Percentiles rank a stretch among this genome's conserved stretches.
These are phyloP conservation scores for Hansenula sp. DNA, from an alignment of 1,139 yeast species.

Conservation along the genomic window DNA sequence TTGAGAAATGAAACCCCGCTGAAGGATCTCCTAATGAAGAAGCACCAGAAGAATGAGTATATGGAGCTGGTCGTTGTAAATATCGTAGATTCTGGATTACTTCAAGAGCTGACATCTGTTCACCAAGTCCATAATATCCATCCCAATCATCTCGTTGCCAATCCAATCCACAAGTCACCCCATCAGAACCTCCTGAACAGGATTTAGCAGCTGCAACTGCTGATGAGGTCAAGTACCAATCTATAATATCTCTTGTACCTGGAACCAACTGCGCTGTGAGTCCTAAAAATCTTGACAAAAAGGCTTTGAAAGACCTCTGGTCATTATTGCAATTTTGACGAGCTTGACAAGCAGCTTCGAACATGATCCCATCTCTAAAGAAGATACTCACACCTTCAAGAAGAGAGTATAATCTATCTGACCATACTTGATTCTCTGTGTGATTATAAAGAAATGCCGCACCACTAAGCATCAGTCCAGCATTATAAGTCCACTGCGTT, in stretches of 20 bases:
- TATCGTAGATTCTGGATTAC: slow-evolving; percentile 59
- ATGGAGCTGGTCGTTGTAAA: slow-evolving; percentile 46
- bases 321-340: slow-evolving; percentile 65
- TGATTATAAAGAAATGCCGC: slow-evolving; percentile 74
- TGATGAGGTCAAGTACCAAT: slow-evolving; percentile 47
- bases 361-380: slow-evolving; percentile 54
- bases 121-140: slow-evolving; percentile 68
- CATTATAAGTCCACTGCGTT: slow-evolving; percentile 82
- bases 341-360: slow-evolving; percentile 75
- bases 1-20: slow-evolving; percentile 36
- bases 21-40: slow-evolving; percentile 49
- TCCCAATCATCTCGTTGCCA: slow-evolving; percentile 69
- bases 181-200: slow-evolving; percentile 83
- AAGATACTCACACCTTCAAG: slow-evolving; percentile 53
- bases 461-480: slow-evolving; percentile 74
- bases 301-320: slow-evolving; percentile 84
- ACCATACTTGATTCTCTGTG: slow-evolving; percentile 67
- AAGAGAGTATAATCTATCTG: slow-evolving; percentile 44
- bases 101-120: slow-evolving; percentile 75
- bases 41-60: slow-evolving; percentile 53
- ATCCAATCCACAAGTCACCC: slow-evolving; percentile 82
- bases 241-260: slow-evolving; percentile 45
- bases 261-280: slow-evolving; percentile 69
- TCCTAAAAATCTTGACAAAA: slow-evolving; percentile 68
- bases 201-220: slow-evolving; percentile 48